Base-by-base conservation (phyloP, 192 early-diverging fungal genomes). In the Coemansia pectinata region DNA sequence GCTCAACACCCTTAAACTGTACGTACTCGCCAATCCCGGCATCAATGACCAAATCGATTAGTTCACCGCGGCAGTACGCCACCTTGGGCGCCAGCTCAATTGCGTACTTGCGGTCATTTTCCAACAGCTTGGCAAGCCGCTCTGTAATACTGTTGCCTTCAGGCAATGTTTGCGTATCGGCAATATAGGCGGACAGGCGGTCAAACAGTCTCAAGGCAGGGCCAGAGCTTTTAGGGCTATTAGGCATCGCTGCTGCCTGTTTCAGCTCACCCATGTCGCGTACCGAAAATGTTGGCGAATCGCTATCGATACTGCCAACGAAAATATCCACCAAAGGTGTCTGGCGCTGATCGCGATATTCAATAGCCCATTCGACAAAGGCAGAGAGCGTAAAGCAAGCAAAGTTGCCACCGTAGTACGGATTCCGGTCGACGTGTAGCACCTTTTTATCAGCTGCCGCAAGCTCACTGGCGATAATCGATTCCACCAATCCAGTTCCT, bases 1-100 rank as follows among this genome's bases (percentile, higher is more conserved):
- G 74, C 58, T 95, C 95, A 12, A 96, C 67, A 6, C 89, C 88
- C 63, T 91, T 90, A 76, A 98, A 98, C 72, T 97, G 95, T 25
- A 97, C 73, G 84, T 96, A 94, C 39, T 88, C 88, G 25, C 91
- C 91, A 15, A 95, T 89, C 6, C 91, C 92, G 6, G 88, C 90
- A 34, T 75, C 79, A 50, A 96, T 88, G 63, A 98, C 72, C 33
- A 90, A 57, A 48, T 96, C 90, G 7, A 95, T 89, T 23, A 94
- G 65, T 0, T 76, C 70, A 12, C 95, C 94, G 10, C 89, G 86
- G 17, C 87, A 88, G 36, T 84, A 82, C 2, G 92, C 69, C 29
- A 96, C 62, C 68, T 92, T 92, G 11, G 81, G 81, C 1, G 67
- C 75, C 19, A 78, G 67, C 47, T 83, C 81, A 27, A 83, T 27